Conservation (phyloP, 768 basidiomycete species). For the Tylopilus cervinicoccineus region DNA sequence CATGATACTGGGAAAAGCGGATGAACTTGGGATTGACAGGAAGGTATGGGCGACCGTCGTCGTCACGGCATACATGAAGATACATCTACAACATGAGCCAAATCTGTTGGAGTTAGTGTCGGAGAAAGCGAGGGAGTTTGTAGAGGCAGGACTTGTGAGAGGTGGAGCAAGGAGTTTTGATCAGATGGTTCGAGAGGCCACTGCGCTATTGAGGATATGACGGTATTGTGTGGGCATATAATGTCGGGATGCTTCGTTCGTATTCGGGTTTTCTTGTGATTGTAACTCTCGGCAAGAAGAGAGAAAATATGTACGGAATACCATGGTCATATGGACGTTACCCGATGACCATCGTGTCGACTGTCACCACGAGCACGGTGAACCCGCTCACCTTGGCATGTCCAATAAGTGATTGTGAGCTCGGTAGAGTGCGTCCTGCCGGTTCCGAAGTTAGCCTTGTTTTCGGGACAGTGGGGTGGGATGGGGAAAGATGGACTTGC, state of each 20-base stretch:
- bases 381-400: constrained; percentile 42
- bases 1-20: constrained; percentile 29
- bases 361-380: constrained; percentile 28
- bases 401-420: constrained; percentile 35
- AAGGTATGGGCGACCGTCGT: constrained; percentile 48
- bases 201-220: constrained; percentile 1
- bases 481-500: constrained; percentile 13
- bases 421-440: neutral
- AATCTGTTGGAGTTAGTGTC: constrained; percentile 42
- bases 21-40: constrained; percentile 28
- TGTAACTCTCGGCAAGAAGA: too few relatives aligned
- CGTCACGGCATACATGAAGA: constrained; percentile 43
- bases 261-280: neutral
- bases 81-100: constrained; percentile 30
- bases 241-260: neutral
- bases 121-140: constrained; percentile 41
- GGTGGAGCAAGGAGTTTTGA: constrained; percentile 10
- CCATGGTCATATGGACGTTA: constrained; percentile 30
- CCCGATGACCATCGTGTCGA: constrained; percentile 31
- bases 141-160: constrained; percentile 13
- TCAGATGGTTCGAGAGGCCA: constrained; percentile 17
- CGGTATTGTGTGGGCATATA: neutral
- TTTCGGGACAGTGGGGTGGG: neutral
- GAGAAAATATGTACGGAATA: constrained; percentile 27
- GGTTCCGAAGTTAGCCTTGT: neutral